Evolutionary conservation across 2,329 filamentous ascomycete species (phyloP).

Genomic region (Aspergillus pseudoterreus): DNA sequence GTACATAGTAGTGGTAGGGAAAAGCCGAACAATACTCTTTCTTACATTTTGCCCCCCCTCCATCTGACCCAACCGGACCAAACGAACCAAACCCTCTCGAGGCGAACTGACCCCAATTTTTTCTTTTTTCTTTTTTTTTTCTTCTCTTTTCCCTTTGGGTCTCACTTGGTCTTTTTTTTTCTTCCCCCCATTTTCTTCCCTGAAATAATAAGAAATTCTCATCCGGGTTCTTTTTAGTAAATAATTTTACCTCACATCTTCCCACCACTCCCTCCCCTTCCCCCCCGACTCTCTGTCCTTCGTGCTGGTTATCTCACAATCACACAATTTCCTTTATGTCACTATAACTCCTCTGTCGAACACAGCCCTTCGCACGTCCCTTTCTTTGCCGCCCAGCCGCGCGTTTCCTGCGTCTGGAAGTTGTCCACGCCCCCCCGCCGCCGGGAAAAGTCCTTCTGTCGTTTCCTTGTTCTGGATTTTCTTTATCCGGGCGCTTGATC

Average conservation of each 20-base stretch:
- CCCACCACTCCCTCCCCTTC: constrained; percentile 13
- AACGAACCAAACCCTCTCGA: not conserved
- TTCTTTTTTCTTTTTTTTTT: constrained; percentile 1
- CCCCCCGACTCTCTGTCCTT: constrained; percentile 16
- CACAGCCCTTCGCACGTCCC: constrained; percentile 35
- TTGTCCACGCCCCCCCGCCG: constrained; percentile 12
- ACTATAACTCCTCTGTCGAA: constrained; percentile 22
- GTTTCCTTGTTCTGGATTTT: constrained; percentile 11
- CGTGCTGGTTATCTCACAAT: constrained; percentile 27
- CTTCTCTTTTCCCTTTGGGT: constrained; percentile 11
- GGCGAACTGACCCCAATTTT: constrained; percentile 1
- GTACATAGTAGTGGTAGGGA: constrained; percentile 1
- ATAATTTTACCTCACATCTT: constrained; percentile 40
- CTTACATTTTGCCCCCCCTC: not conserved
- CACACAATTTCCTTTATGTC: constrained; percentile 39
- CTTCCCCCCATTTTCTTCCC: constrained; percentile 4
- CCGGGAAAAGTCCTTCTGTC: constrained; percentile 10
- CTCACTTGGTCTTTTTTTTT: constrained; percentile 6
- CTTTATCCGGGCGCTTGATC: constrained; percentile 2
- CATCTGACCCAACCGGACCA: not conserved
- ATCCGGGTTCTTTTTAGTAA: constrained; percentile 36
- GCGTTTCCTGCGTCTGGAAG: constrained; percentile 32
- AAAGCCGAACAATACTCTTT: constrained; percentile 5
- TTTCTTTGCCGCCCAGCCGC: constrained; percentile 35
- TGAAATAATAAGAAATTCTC: constrained; percentile 16